Conservation (phyloP, 345 rosid species). For the Hibiscus trionum region DNA sequence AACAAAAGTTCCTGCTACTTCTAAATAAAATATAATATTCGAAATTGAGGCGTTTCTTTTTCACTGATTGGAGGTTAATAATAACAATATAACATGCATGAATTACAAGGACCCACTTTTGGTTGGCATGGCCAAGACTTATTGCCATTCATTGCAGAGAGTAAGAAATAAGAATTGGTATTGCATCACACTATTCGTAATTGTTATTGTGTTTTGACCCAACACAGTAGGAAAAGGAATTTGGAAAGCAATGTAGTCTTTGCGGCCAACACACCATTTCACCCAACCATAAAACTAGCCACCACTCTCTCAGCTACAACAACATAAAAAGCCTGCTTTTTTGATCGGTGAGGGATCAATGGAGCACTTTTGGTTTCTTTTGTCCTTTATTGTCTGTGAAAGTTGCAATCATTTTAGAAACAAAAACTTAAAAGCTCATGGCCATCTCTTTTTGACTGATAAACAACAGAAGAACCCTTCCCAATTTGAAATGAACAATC, state of each 20-base stretch:
- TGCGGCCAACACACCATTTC: too few species aligned
- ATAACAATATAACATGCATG: conserved; percentile 1
- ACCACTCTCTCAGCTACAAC: too few species aligned
- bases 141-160: too few species aligned
- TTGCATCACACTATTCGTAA: too few species aligned
- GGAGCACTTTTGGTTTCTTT: not conserved
- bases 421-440: not conserved
- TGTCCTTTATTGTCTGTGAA: not conserved
- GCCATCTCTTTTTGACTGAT: not conserved
- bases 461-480: not conserved
- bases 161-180: too few species aligned
- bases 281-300: too few species aligned
- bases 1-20: too few species aligned
- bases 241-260: not conserved
- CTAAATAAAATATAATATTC: too few species aligned
- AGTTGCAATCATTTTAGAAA: conserved; percentile 2
- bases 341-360: not conserved
- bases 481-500: not conserved
- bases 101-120: not conserved
- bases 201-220: not conserved
- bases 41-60: too few species aligned
- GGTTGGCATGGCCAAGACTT: not conserved
- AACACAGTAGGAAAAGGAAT: not conserved
- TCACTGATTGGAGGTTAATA: not conserved
- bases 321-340: too few species aligned